Evolutionary conservation across 495 filamentous ascomycete genomes (phyloP).

Genomic region (Friedmanniomyces endolithicus): DNA sequence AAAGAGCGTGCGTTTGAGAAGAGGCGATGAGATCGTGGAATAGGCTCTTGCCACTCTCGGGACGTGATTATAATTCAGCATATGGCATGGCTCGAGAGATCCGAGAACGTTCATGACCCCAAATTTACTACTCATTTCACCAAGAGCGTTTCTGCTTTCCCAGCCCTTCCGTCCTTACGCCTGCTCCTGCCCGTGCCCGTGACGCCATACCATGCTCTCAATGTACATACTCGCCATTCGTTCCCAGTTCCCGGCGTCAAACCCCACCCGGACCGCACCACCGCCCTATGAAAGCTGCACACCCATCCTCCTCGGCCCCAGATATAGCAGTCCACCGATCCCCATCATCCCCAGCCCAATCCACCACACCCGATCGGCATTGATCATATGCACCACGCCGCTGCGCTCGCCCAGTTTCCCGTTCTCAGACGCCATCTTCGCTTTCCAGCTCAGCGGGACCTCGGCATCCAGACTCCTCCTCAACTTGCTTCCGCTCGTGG

Average conservation of each 20-base stretch:
- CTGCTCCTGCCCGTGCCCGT: too few relatives aligned
- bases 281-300: constrained; percentile 9
- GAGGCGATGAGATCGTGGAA: background rate
- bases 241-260: too few relatives aligned
- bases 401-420: constrained; percentile 22
- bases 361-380: constrained; percentile 56
- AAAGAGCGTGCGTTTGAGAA: background rate
- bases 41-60: background rate
- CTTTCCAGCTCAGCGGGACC: constrained; percentile 35
- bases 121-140: too few relatives aligned
- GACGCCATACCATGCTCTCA: background rate
- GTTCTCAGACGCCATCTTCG: constrained; percentile 17
- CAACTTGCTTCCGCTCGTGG: constrained; percentile 13
- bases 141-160: too few relatives aligned
- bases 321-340: constrained; percentile 44
- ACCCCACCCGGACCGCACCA: background rate
- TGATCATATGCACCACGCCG: constrained; percentile 35
- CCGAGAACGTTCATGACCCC: too few relatives aligned
- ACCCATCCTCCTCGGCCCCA: constrained; percentile 25
- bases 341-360: constrained; percentile 55
- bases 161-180: too few relatives aligned
- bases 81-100: background rate
- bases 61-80: background rate
- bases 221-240: too few relatives aligned
- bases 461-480: constrained; percentile 5